These are phyloP conservation scores for Penicillium italicum DNA, from an alignment of 2,329 filamentous ascomycete genomes.

Conservation along the genomic window DNA sequence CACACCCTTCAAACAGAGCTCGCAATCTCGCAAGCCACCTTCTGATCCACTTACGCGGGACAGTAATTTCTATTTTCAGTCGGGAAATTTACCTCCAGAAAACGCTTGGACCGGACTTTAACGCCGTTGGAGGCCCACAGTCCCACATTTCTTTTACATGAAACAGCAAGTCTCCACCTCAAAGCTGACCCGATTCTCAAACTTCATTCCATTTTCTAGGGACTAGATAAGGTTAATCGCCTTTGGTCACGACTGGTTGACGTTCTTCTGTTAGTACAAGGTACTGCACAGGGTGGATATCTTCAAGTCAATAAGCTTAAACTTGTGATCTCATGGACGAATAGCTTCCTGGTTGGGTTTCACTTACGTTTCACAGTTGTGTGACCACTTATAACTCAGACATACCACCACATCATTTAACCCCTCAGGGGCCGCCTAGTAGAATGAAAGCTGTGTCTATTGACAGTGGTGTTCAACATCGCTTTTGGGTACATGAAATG, in stretches of 20 bases:
- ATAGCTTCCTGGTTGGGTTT: not conserved
- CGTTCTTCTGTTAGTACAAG: not conserved
- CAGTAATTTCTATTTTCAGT: not conserved
- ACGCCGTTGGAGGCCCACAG: not conserved
- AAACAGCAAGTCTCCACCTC: constrained; percentile 4
- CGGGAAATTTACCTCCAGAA: not conserved
- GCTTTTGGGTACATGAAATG: no score
- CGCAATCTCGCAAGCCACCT: not conserved
- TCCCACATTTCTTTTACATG: not conserved
- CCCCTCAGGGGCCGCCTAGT: not conserved
- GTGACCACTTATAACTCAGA: not conserved
- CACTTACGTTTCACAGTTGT: not conserved
- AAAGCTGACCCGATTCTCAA: not conserved
- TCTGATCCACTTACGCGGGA: not conserved
- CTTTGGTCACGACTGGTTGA: not conserved
- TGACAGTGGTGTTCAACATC: not conserved
- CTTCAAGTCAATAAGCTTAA: not conserved
- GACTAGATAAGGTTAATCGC: not conserved
- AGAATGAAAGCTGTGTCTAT: not conserved
- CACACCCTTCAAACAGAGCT: not conserved
- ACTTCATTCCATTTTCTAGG: not conserved
- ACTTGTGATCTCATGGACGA: no score
- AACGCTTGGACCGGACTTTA: not conserved
- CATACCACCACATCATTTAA: not conserved
- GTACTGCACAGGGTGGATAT: not conserved